These are phyloP conservation scores for Venturia pyrina DNA, from an alignment of 2,329 filamentous ascomycete species.

Conservation along the genomic window DNA sequence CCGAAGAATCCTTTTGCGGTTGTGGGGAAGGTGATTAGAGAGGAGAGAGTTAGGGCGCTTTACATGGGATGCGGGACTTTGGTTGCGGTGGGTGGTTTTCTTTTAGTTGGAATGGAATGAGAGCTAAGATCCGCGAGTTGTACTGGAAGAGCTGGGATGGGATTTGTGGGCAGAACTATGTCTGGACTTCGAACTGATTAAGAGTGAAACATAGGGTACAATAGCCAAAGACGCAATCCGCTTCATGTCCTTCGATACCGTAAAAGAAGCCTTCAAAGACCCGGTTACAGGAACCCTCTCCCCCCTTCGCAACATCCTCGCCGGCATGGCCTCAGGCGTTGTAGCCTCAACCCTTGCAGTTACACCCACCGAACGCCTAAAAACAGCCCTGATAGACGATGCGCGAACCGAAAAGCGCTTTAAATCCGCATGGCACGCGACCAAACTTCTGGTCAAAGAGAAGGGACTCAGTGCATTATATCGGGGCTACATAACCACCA, in stretches of 20 bases:
- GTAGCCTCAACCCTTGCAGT: slow-evolving; percentile 55
- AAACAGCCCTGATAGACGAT: slow-evolving; percentile 58
- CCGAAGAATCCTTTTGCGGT: slow-evolving; percentile 49
- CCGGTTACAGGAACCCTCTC: slow-evolving; percentile 46
- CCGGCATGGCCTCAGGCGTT: slow-evolving; percentile 54
- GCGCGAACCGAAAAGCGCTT: slow-evolving; percentile 42
- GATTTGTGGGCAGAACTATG: background rate
- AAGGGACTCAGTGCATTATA: slow-evolving; percentile 46
- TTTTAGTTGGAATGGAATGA: too few relatives aligned
- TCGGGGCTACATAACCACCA: slow-evolving; percentile 49
- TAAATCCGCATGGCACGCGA: slow-evolving; percentile 41
- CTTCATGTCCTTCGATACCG: slow-evolving; percentile 56
- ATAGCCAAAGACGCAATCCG: slow-evolving; percentile 56
- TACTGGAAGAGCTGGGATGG: background rate
- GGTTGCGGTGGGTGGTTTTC: slow-evolving; percentile 32
- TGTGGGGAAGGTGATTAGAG: slow-evolving; percentile 43
- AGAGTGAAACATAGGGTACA: slow-evolving; percentile 34
- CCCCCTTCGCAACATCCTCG: slow-evolving; percentile 46
- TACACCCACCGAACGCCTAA: slow-evolving; percentile 58
- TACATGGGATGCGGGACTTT: slow-evolving; percentile 55
- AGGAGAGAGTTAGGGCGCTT: slow-evolving; percentile 47
- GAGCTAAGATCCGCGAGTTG: background rate
- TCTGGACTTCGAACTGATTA: background rate
- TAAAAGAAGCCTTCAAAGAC: slow-evolving; percentile 49
- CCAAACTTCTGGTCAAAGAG: slow-evolving; percentile 38